These are phyloP conservation scores for Talaromyces proteolyticus DNA, from an alignment of 495 filamentous ascomycete genomes.

Conservation along the genomic window DNA sequence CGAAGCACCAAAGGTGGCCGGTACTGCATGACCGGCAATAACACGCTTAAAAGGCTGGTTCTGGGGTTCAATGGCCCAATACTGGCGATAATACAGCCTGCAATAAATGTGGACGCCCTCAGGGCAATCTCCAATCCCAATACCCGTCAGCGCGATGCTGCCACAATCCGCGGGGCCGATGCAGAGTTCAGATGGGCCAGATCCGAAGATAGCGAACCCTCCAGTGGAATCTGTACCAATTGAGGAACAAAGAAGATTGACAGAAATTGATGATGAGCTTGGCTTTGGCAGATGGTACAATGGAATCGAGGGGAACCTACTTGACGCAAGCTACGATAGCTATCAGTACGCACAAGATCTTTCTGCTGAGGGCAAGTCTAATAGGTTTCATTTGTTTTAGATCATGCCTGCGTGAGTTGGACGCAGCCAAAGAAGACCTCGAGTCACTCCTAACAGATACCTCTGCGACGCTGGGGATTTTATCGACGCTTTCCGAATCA, in stretches of 20 bases:
- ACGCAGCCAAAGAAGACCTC: conserved; percentile 71
- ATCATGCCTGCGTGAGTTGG: conserved; percentile 72
- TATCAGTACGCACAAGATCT: conserved; percentile 57
- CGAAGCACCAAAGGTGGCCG: not conserved
- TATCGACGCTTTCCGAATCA: conserved; percentile 71
- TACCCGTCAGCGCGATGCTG: conserved; percentile 12
- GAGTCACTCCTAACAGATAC: conserved; percentile 74
- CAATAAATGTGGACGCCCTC: not conserved
- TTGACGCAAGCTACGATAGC: conserved; percentile 77
- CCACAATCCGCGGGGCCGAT: conserved; percentile 23
- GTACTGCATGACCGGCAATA: not conserved
- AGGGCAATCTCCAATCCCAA: not conserved
- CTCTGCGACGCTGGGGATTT: conserved; percentile 61
- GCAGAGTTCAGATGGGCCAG: conserved; percentile 32
- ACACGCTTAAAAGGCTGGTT: not conserved
- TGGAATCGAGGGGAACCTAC: conserved; percentile 56
- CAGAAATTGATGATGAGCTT: conserved; percentile 42
- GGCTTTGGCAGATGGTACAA: conserved; percentile 60
- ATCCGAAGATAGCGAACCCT: conserved; percentile 3
- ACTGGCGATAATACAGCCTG: not conserved
- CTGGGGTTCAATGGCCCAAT: not conserved
- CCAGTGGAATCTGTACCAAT: conserved; percentile 12
- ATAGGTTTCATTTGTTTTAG: conserved; percentile 27
- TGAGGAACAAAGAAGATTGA: conserved; percentile 15
- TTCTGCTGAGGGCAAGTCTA: not conserved